Percentiles rank a stretch among this genome's conserved stretches.
phyloP scores from a whole-genome alignment of 768 basidiomycete genomes.

The Boletus pseudo-olivaceus region DNA sequence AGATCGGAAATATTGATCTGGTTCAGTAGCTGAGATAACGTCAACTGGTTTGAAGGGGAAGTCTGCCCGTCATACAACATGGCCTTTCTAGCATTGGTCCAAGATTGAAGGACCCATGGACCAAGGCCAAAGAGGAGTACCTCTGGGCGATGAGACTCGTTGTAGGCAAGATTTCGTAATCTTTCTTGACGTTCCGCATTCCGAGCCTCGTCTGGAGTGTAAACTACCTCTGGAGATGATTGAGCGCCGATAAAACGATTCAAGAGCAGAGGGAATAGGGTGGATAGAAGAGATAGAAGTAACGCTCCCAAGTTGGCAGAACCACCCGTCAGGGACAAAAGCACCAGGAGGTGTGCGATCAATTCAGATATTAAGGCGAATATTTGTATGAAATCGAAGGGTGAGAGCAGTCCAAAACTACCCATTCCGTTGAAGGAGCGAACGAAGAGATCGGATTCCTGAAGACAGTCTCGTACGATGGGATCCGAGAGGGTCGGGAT shows the following conservation, averaged over 20 bases:
- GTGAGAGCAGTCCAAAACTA: conserved; percentile 76
- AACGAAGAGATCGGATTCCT: conserved; percentile 82
- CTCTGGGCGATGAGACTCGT: conserved; percentile 75
- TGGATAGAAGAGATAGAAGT: conserved; percentile 58
- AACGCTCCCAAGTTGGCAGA: conserved; percentile 54
- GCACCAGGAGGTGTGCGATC: conserved; percentile 64
- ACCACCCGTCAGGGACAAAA: conserved; percentile 58
- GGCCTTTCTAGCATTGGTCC: conserved; percentile 62
- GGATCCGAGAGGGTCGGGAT: conserved; percentile 77
- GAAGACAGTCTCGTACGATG: conserved; percentile 69
- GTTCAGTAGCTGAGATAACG: conserved; percentile 45
- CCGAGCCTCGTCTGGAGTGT: conserved; percentile 55
- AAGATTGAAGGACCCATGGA: conserved; percentile 79
- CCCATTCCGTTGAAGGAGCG: conserved; percentile 73
- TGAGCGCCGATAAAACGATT: conserved; percentile 45
- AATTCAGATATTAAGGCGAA: conserved; percentile 70
- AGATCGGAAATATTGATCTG: conserved; percentile 64
- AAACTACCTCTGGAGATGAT: conserved; percentile 41
- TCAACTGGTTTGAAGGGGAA: conserved; percentile 35
- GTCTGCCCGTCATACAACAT: conserved; percentile 54
- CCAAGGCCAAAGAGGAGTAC: conserved; percentile 78
- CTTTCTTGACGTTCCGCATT: conserved; percentile 70
- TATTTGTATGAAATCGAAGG: conserved; percentile 74
- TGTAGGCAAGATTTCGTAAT: conserved; percentile 72
- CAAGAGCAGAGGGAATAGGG: conserved; percentile 56